Evolutionary conservation across 2,329 filamentous ascomycete species (phyloP).

Genomic region (Fusarium sp.): DNA sequence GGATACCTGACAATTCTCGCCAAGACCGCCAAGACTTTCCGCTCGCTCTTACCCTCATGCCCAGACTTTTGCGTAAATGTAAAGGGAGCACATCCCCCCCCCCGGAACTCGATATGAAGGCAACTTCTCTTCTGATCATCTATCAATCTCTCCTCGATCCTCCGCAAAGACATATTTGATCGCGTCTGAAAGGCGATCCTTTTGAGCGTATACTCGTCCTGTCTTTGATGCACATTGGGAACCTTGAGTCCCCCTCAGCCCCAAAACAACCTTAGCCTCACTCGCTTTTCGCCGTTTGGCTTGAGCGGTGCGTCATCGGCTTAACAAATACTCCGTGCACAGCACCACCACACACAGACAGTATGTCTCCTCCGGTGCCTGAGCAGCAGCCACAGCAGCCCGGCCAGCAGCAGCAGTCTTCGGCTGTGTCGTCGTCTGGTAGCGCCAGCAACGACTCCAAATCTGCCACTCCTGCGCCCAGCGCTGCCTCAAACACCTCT

Average conservation of each 20-base stretch:
- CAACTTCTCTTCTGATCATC: constrained; percentile 40
- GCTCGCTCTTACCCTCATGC: constrained; percentile 52
- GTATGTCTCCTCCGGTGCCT: constrained; percentile 50
- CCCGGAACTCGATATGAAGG: constrained; percentile 42
- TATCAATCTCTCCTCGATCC: constrained; percentile 16
- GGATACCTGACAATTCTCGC: constrained; percentile 38
- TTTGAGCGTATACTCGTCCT: neutral
- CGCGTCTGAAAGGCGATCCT: neutral
- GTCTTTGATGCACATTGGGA: neutral
- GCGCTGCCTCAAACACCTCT: constrained; percentile 59
- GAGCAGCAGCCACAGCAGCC: constrained; percentile 40
- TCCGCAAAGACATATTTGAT: neutral
- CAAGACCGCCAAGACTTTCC: constrained; percentile 54
- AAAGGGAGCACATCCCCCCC: constrained; percentile 51
- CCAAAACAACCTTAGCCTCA: constrained; percentile 23
- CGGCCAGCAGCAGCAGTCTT: constrained; percentile 37
- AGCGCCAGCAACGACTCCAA: constrained; percentile 62
- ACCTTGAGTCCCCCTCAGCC: neutral
- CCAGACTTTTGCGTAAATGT: constrained; percentile 51
- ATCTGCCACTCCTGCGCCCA: constrained; percentile 65
- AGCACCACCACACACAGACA: neutral
- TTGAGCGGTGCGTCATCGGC: constrained; percentile 33
- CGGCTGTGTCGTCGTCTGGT: constrained; percentile 48
- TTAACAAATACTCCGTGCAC: constrained; percentile 36
- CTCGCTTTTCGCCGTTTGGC: constrained; percentile 14